These are phyloP conservation scores for Dillenia turbinata DNA, from an alignment of 164 flowering plant genomes.

Conservation along the genomic window DNA sequence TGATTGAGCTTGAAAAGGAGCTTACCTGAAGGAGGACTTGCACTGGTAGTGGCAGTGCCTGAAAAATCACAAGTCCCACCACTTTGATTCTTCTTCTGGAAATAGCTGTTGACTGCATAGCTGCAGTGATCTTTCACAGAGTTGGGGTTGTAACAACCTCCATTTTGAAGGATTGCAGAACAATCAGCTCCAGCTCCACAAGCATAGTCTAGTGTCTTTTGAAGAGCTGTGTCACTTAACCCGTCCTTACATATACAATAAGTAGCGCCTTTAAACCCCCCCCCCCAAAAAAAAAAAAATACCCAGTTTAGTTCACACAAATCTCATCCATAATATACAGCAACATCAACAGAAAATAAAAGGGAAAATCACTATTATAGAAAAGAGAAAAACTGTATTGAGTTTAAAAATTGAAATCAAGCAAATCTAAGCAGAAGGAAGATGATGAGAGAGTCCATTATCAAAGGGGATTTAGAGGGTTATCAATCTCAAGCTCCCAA, in stretches of 20 bases:
- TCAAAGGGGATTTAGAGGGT: too few relatives aligned
- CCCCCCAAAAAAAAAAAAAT: too few relatives aligned
- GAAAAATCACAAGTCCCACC: conserved; percentile 57
- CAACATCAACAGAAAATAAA: too few relatives aligned
- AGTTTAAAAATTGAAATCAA: too few relatives aligned
- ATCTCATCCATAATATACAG: too few relatives aligned
- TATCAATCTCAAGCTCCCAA: too few relatives aligned
- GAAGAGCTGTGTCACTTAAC: conserved; percentile 35
- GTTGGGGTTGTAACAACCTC: conserved; percentile 69
- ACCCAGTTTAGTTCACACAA: too few relatives aligned
- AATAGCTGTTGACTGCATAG: conserved; percentile 82
- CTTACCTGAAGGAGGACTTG: conserved; percentile 40
- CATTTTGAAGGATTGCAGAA: conserved; percentile 41
- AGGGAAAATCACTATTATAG: too few relatives aligned
- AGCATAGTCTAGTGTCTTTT: conserved; percentile 73
- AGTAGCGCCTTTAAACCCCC: conserved; percentile 31
- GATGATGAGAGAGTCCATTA: too few relatives aligned
- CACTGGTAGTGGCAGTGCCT: conserved; percentile 35
- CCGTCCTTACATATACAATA: conserved; percentile 61
- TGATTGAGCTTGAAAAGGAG: not conserved
- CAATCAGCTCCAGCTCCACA: conserved; percentile 92
- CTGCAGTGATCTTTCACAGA: conserved; percentile 65
- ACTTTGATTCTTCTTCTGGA: conserved; percentile 49
- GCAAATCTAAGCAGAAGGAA: too few relatives aligned
- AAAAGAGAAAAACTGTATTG: too few relatives aligned